Percentiles rank a stretch among this genome's conserved stretches.
These are phyloP conservation scores for Oxytropis ochrocephala DNA, from an alignment of 306 rosid genomes.

Conservation along the genomic window DNA sequence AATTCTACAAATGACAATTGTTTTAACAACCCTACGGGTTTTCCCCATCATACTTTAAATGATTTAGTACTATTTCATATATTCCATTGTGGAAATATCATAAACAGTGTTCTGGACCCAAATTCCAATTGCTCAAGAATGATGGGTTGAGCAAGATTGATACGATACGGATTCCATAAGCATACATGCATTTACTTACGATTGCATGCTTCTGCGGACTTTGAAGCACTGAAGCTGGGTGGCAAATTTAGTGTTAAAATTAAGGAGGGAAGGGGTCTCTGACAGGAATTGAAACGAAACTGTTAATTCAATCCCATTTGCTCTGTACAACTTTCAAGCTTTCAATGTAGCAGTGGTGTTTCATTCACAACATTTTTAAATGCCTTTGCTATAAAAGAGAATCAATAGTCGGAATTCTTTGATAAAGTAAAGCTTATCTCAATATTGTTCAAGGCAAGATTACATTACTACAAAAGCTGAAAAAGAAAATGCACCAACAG, in stretches of 20 bases:
- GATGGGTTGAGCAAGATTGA: background rate
- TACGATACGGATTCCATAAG: background rate
- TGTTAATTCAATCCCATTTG: background rate
- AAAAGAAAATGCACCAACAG: background rate
- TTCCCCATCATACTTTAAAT: background rate
- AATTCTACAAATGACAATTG: background rate
- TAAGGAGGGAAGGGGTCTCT: background rate
- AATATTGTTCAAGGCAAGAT: background rate
- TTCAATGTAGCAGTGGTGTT: background rate
- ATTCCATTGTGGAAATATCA: background rate
- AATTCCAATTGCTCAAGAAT: background rate
- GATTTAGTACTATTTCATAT: background rate
- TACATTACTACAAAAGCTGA: background rate
- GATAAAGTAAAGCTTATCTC: background rate
- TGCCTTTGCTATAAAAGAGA: background rate
- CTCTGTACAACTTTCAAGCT: background rate
- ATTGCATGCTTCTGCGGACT: background rate
- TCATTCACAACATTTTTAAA: background rate
- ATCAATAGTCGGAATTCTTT: background rate
- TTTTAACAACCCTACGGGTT: background rate
- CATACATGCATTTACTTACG: background rate
- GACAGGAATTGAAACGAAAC: background rate
- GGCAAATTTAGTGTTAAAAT: background rate
- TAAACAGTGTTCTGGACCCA: background rate
- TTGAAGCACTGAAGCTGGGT: background rate